These are phyloP conservation scores for Penicillium tannophilum DNA, from an alignment of 495 filamentous ascomycete species.

Conservation along the genomic window DNA sequence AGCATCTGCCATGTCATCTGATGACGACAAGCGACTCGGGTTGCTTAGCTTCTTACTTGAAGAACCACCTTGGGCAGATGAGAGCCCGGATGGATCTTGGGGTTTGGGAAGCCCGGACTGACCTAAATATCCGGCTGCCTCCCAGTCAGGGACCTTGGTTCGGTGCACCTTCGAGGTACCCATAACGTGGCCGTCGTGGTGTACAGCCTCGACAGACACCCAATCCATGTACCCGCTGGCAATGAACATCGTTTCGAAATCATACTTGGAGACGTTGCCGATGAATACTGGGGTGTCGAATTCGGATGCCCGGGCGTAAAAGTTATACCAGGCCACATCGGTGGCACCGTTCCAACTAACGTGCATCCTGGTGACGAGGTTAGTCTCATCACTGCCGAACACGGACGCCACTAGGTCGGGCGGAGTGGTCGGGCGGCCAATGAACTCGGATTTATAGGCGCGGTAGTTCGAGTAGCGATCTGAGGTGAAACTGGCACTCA, in stretches of 20 bases:
- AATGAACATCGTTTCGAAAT: constrained; percentile 40
- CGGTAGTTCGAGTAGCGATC: constrained; percentile 35
- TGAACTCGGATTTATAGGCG: constrained; percentile 38
- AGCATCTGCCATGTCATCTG: constrained; percentile 14
- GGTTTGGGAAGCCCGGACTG: constrained; percentile 18
- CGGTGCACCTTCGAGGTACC: constrained; percentile 26
- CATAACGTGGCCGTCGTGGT: constrained; percentile 22
- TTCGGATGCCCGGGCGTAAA: constrained; percentile 36
- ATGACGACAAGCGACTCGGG: constrained; percentile 2
- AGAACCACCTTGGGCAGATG: not conserved
- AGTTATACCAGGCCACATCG: constrained; percentile 39
- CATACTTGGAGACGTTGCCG: constrained; percentile 25
- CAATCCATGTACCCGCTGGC: constrained; percentile 39
- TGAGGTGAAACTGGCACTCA: constrained; percentile 33
- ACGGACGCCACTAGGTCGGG: constrained; percentile 33
- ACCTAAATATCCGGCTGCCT: constrained; percentile 16
- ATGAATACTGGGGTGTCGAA: constrained; percentile 27
- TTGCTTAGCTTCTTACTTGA: constrained; percentile 5
- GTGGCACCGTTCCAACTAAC: constrained; percentile 53
- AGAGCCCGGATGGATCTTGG: constrained; percentile 19
- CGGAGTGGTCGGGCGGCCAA: constrained; percentile 28
- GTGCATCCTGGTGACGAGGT: constrained; percentile 37
- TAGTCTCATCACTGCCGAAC: constrained; percentile 30
- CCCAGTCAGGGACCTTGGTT: constrained; percentile 24
- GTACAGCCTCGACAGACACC: constrained; percentile 51